Base-by-base conservation (phyloP, 495 filamentous ascomycete genomes). In the Talaromyces liani region DNA sequence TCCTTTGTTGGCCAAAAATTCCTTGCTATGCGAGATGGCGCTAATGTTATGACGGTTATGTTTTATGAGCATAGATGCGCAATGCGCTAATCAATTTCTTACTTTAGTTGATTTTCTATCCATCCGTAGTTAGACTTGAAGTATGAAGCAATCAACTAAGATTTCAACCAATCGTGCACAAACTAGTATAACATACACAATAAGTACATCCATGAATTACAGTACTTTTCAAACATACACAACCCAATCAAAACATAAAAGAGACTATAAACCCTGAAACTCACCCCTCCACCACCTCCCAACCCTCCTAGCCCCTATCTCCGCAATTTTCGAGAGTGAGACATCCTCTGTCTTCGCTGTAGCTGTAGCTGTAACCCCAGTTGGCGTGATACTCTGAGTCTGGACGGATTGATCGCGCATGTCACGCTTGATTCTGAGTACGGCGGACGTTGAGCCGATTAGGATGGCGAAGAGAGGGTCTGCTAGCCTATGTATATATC, bases 381-480 rank as follows among this genome's bases (percentile, higher is more conserved):
- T 20, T 47, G 41, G 1, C 2, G 9, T 39, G 34, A 14, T 14
- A 10, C 4, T 18, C 4, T 47, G 39, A n/a, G 14, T 14, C 73
- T 71, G 29, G 69, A 64, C 65, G 80, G 77, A 64, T 90, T 90
- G 65, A 82, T 54, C 36, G 27, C 53, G 85, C 70, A 94, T 89
- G 69, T 98, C 94, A 25, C 92, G 89, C 66, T 87, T 89, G 72
- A 98, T 73, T 65, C 75, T 73, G 53, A 81, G 61, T 66, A 79
- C 53, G 72, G 83, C 60, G 77, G 89, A 64, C 76, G 88, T 56
- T 79, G 84, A 10, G 80, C 88, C 94, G 70, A 97, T 93, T 59
- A 84, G 73, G 47, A 96, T 65, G 47, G 92, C 94, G 71, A 97
- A 98, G 65, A 97, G 69, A 20, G 93, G 94, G 70, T 98, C 94